Conservation (phyloP, 2,329 filamentous ascomycete species). For the Pseudogymnoascus sp. region DNA sequence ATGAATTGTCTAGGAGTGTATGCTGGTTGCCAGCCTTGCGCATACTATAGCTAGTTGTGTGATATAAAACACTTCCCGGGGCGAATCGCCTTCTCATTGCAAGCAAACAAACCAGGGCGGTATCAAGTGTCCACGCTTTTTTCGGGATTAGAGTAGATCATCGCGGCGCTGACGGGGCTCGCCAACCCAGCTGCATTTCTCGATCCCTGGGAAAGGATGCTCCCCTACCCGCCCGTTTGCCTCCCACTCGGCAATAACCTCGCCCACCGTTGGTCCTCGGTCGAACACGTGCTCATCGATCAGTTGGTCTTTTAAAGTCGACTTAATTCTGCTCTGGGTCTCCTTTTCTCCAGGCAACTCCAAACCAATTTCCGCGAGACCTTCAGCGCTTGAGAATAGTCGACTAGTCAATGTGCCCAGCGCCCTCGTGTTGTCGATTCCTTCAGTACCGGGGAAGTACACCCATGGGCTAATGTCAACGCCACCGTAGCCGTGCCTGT, state of each 20-base stretch:
- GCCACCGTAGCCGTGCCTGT: background rate
- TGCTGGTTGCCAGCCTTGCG: background rate
- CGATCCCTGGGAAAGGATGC: background rate
- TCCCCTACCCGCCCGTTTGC: background rate
- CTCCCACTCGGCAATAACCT: background rate
- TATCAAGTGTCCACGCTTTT: background rate
- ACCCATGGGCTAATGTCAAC: slow-evolving; percentile 13
- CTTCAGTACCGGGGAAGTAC: slow-evolving; percentile 11
- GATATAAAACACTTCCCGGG: background rate
- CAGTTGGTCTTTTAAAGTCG: background rate
- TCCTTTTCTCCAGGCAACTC: background rate
- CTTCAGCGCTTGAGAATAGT: no score
- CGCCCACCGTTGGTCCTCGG: background rate
- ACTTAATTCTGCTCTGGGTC: background rate
- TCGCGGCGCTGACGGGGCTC: no score
- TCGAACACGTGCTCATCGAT: no score
- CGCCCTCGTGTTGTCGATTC: slow-evolving; percentile 26
- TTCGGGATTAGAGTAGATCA: no score
- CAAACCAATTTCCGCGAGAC: background rate
- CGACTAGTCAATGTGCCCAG: slow-evolving; percentile 11
- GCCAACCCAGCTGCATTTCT: no score
- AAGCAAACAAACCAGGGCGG: background rate
- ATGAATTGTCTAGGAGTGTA: background rate
- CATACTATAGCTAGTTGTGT: background rate
- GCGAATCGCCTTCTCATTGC: background rate